These are phyloP conservation scores for Hyaloscypha bicolor DNA, from an alignment of 495 filamentous ascomycete species.

Conservation along the genomic window DNA sequence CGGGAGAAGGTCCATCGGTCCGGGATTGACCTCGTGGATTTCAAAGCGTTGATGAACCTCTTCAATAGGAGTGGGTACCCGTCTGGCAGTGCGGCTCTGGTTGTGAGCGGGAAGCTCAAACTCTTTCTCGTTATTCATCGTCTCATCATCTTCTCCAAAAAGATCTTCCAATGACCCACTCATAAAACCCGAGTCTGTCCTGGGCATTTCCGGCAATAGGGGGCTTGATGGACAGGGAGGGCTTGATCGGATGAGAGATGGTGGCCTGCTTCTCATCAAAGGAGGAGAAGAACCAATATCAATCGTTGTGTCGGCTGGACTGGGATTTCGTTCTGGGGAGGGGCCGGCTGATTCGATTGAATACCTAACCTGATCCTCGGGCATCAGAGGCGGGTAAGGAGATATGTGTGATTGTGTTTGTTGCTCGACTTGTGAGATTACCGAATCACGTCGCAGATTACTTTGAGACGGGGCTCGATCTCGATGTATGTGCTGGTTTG, in stretches of 20 bases:
- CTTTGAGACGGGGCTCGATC: constrained; percentile 30
- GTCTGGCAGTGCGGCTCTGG: neutral
- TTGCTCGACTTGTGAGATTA: constrained; percentile 9
- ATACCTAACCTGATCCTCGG: constrained; percentile 26
- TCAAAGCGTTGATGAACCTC: constrained; percentile 18
- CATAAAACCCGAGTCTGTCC: constrained; percentile 79
- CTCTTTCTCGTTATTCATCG: constrained; percentile 25
- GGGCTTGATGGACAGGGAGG: constrained; percentile 69
- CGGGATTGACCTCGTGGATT: constrained; percentile 32
- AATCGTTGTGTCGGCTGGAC: constrained; percentile 55
- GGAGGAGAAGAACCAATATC: constrained; percentile 82
- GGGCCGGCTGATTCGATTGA: constrained; percentile 45
- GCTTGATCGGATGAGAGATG: constrained; percentile 49
- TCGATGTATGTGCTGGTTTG: constrained; percentile 34
- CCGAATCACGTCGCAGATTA: constrained; percentile 25
- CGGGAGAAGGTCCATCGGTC: constrained; percentile 35
- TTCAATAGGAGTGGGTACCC: neutral
- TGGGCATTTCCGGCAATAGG: constrained; percentile 58
- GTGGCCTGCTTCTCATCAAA: constrained; percentile 52
- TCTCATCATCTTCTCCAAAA: constrained; percentile 45
- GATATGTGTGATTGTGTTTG: constrained; percentile 42
- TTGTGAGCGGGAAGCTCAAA: constrained; percentile 17
- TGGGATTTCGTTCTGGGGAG: constrained; percentile 59
- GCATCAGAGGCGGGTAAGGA: constrained; percentile 42
- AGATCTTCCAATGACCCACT: constrained; percentile 63